Conservation (phyloP, 148 eudicot species). For the Vaccinium darrowii region DNA sequence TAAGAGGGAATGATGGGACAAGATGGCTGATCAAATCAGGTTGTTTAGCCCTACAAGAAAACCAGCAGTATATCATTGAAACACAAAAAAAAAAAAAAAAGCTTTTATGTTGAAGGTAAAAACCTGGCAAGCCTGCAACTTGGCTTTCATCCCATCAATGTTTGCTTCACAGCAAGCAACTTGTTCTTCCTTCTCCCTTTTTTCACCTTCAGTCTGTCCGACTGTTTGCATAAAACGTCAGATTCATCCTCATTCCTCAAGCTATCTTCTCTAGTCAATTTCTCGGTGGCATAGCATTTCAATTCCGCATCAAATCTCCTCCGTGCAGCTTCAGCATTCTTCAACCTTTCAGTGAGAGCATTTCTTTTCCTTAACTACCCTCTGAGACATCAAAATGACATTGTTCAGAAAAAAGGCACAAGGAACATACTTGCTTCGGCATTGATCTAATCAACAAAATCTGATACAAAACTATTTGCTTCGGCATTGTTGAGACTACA, state of each 20-base stretch:
- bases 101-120: not conserved
- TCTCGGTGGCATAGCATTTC: conserved; percentile 89
- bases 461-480: not conserved
- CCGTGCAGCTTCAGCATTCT: conserved; percentile 81
- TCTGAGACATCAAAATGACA: conserved; percentile 44
- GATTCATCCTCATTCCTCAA: too few species aligned
- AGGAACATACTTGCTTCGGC: not conserved
- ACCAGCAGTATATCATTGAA: not conserved
- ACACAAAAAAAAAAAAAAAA: conserved; percentile 5
- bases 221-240: conserved; percentile 89
- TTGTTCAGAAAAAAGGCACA: conserved; percentile 16
- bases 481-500: not conserved
- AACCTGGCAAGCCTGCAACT: conserved; percentile 90
- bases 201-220: conserved; percentile 92
- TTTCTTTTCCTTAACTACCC: conserved; percentile 89
- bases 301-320: conserved; percentile 90
- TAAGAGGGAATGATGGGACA: too few species aligned
- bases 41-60: not conserved
- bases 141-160: conserved; percentile 87
- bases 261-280: conserved; percentile 74
- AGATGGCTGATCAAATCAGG: not conserved
- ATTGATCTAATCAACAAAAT: not conserved
- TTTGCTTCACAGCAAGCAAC: conserved; percentile 91
- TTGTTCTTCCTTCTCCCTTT: conserved; percentile 95
- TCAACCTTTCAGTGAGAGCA: conserved; percentile 78